A percentile compares a stretch with the other conserved stretches of the same genome.
These are phyloP conservation scores for Arthroderma uncinatum DNA, from an alignment of 2,329 filamentous ascomycete genomes.

Conservation along the genomic window DNA sequence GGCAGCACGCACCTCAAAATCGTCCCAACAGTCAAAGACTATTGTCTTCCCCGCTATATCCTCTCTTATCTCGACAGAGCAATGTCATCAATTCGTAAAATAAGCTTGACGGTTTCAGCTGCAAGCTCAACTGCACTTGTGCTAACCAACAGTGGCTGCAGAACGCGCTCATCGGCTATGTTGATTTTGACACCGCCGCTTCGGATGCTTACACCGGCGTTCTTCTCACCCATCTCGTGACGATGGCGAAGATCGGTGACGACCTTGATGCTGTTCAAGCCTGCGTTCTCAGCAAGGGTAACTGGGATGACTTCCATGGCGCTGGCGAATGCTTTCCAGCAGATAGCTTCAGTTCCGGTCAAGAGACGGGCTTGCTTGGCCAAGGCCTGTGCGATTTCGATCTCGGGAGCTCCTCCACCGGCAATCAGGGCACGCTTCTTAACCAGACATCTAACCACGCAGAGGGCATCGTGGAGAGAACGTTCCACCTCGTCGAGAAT, in stretches of 20 bases:
- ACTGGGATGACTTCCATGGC: slow-evolving; percentile 96
- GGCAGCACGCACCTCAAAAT: not conserved
- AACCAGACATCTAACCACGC: slow-evolving; percentile 90
- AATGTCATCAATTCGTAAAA: slow-evolving; percentile 58
- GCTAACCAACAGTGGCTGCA: slow-evolving; percentile 91
- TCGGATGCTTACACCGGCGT: slow-evolving; percentile 96
- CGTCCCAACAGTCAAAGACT: not conserved
- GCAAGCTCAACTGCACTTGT: slow-evolving; percentile 96
- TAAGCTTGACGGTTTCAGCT: slow-evolving; percentile 97
- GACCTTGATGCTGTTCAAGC: slow-evolving; percentile 96
- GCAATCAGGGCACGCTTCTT: slow-evolving; percentile 99
- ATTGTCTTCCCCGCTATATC: not conserved
- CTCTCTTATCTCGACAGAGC: slow-evolving; percentile 39
- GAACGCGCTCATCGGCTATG: slow-evolving; percentile 90
- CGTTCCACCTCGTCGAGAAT: slow-evolving; percentile 97
- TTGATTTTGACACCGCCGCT: slow-evolving; percentile 93
- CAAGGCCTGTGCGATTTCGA: slow-evolving; percentile 84
- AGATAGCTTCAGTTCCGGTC: slow-evolving; percentile 87
- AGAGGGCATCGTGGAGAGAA: slow-evolving; percentile 91
- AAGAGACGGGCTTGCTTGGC: slow-evolving; percentile 71
- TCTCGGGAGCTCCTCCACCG: slow-evolving; percentile 90
- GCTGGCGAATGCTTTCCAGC: slow-evolving; percentile 98
- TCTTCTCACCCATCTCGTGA: slow-evolving; percentile 89
- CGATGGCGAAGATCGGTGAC: slow-evolving; percentile 90
- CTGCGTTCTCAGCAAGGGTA: slow-evolving; percentile 92